A percentile compares a stretch with the other conserved stretches of the same genome.
Conservation (phyloP, 129 eudicot species). For the Artemisia argyi region DNA sequence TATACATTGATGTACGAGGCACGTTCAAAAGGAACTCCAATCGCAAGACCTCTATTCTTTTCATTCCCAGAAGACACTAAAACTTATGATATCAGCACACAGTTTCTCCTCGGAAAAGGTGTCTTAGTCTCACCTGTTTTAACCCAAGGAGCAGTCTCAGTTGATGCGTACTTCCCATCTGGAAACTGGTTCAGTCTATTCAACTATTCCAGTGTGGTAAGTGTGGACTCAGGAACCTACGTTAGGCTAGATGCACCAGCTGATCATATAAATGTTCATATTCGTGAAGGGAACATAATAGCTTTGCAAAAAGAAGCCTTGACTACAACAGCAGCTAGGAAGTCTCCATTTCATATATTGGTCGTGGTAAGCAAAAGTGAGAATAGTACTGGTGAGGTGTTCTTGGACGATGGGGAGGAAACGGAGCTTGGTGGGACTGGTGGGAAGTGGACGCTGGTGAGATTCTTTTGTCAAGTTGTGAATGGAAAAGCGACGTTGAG, state of each 20-base stretch:
- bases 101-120: conserved; percentile 79
- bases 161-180: conserved; percentile 71
- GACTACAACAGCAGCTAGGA: conserved; percentile 60
- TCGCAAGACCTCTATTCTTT: conserved; percentile 81
- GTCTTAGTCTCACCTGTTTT: conserved; percentile 78
- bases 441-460: conserved; percentile 59
- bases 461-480: conserved; percentile 30
- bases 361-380: conserved; percentile 44
- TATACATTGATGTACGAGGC: conserved; percentile 84
- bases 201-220: conserved; percentile 51
- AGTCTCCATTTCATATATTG: conserved; percentile 56
- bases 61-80: conserved; percentile 66
- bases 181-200: conserved; percentile 88
- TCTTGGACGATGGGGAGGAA: conserved; percentile 77
- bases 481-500: conserved; percentile 27
- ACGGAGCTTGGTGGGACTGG: conserved; percentile 27
- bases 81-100: conserved; percentile 63
- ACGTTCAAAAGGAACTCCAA: conserved; percentile 65
- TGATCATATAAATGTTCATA: conserved; percentile 71
- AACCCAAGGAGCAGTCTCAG: conserved; percentile 37
- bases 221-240: conserved; percentile 33
- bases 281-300: conserved; percentile 76
- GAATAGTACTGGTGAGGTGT: conserved; percentile 69
- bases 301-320: conserved; percentile 74
- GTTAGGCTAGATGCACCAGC: conserved; percentile 61